Evolutionary conservation across 106 monocot species (phyloP), one percentile per base, ranked within the genome.

Genomic region (Chionographis japonica): DNA sequence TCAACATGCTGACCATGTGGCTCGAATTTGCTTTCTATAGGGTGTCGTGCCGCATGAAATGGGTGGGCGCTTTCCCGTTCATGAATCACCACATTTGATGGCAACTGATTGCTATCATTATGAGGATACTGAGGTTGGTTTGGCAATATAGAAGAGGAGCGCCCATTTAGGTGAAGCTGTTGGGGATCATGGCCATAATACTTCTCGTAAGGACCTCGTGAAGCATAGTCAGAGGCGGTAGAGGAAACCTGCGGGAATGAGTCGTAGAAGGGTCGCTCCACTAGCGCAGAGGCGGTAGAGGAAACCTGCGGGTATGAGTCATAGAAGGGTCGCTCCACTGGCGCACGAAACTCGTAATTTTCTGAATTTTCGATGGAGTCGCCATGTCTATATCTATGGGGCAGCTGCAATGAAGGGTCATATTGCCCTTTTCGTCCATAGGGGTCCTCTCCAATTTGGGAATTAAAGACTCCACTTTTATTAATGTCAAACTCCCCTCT

Each of bases 61-160:
- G 41, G 15, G 40, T 54, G 37, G 42, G 50, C 17, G 38, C 53
- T 65, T 40, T 65, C 74, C 40, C 57, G 17, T 4, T 19, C 43
- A 55, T 63, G 61, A 51, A 62, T 60, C 19, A 54, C 38, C 1
- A 41, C 40, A 56, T 60, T 6, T 3, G n/a, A 40, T 37, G 36
- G 38, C 3, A 27, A 13, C 13, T 50, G 58, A 68, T 41, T 57
- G 6, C 56, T n/a, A 66, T 67, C 70, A 3, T 15, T 62, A 36
- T 59, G 57, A 59, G 40, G 51, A 66, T 76, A 69, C 8, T 60
- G 62, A 41, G 73, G 8, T 54, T 73, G 82, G 7, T 73, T 68
- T 41, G 66, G 70, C 55, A 78, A 66, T 5, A 8, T 8, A 61
- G 59, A 65, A 46, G 63, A 58, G 42, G 65, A 46, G 12, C 46